A percentile compares a stretch with the other conserved stretches of the same genome.
These are phyloP conservation scores for Fusarium praegraminearum DNA, from an alignment of 2,329 filamentous ascomycete genomes.

Conservation along the genomic window DNA sequence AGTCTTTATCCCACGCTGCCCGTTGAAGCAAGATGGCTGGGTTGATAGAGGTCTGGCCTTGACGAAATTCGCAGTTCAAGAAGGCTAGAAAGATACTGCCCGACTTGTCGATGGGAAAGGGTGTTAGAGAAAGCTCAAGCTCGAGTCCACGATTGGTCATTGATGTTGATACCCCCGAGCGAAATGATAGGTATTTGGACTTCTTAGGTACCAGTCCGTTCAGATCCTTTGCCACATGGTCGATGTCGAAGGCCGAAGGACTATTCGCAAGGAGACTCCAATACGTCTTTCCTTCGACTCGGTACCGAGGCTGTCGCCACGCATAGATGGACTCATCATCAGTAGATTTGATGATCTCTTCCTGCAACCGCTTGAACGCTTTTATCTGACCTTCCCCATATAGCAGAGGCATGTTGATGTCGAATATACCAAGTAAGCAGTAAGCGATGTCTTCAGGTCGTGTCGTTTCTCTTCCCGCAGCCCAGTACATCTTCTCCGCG, in stretches of 20 bases:
- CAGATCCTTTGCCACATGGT: constrained; percentile 34
- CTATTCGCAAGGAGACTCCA: constrained; percentile 47
- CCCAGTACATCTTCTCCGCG: constrained; percentile 51
- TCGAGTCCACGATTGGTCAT: constrained; percentile 46
- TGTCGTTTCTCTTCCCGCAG: constrained; percentile 47
- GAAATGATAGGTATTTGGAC: constrained; percentile 44
- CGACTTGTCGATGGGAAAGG: constrained; percentile 45
- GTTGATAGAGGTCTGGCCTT: constrained; percentile 40
- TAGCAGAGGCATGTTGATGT: constrained; percentile 52
- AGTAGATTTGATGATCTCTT: constrained; percentile 49
- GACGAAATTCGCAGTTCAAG: constrained; percentile 48
- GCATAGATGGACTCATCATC: constrained; percentile 50
- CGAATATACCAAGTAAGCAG: constrained; percentile 51
- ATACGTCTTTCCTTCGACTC: constrained; percentile 32
- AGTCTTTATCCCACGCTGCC: constrained; percentile 47
- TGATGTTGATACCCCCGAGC: constrained; percentile 36
- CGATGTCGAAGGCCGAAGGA: constrained; percentile 45
- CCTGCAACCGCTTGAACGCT: constrained; percentile 47
- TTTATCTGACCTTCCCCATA: constrained; percentile 50
- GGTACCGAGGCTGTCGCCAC: constrained; percentile 39
- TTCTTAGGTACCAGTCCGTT: constrained; percentile 34
- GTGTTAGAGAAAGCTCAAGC: constrained; percentile 46
- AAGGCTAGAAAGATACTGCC: constrained; percentile 48
- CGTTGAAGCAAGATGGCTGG: constrained; percentile 49
- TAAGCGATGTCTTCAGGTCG: constrained; percentile 50